These are phyloP conservation scores for Penicillium samsonianum DNA, from an alignment of 495 filamentous ascomycete genomes.

Conservation along the genomic window DNA sequence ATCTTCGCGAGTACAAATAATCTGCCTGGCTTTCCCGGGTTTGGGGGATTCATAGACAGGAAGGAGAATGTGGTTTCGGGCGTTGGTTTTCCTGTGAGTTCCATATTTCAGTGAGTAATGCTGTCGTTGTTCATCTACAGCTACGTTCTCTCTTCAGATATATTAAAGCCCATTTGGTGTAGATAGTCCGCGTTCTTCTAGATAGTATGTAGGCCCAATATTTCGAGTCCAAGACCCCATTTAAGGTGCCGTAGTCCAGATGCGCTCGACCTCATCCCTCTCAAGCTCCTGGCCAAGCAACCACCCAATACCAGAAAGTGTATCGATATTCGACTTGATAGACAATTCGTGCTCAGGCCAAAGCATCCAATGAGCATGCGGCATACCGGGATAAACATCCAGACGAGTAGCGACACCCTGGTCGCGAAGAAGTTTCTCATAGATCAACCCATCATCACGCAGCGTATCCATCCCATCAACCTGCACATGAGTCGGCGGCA, in stretches of 20 bases:
- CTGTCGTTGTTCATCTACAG: neutral
- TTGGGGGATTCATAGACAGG: neutral
- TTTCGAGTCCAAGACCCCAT: neutral
- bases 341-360: constrained; percentile 26
- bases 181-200: too few species aligned
- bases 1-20: constrained; percentile 1
- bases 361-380: constrained; percentile 38
- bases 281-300: constrained; percentile 18
- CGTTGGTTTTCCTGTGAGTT: neutral
- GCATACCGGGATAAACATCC: constrained; percentile 46
- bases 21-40: neutral
- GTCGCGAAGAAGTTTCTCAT: constrained; percentile 35
- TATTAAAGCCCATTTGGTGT: too few species aligned
- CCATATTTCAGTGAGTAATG: neutral
- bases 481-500: constrained; percentile 45
- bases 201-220: neutral
- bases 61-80: too few species aligned
- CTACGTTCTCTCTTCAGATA: too few species aligned
- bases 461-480: constrained; percentile 40
- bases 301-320: constrained; percentile 19
- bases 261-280: constrained; percentile 6
- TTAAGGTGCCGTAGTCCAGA: neutral
- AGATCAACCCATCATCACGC: constrained; percentile 41
- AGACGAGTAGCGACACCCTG: constrained; percentile 38
- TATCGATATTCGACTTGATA: constrained; percentile 15